Evolutionary conservation across 768 basidiomycete species (phyloP), one percentile per base, ranked within the genome.

Genomic region (Dioszegia crocea): DNA sequence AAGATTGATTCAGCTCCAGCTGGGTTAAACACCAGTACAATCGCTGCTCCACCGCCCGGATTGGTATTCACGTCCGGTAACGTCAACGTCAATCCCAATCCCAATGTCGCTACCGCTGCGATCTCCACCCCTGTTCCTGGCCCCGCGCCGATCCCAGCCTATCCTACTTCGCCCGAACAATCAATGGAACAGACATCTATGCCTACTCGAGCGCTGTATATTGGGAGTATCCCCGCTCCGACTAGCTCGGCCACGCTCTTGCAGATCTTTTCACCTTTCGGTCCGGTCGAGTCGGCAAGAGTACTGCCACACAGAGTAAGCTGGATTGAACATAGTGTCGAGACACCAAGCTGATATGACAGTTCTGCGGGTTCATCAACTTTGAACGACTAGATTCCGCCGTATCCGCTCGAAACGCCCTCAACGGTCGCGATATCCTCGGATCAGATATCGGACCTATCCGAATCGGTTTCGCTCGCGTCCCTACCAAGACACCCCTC

Each of bases 301-400:
- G 92, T 98, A 14, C 80, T 99, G 68, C 93, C 91, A 3, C 91
- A 96, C 80, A 98, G 98, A 81, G 96, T 77, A 90, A 91, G 60
- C 89, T 88, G 88, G 85, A 86, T 59, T 76, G 86, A 84, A 4
- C 26, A 36, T 3, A 38, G 3, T 5, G 31, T 10, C 5, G 14
- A 17, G 14, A 8, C 8, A 19, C n/a, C 8, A 47, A 16, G 17
- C 2, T 27, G 3, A 53, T 16, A 29, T 11, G 11, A 16, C 57
- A 67, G 67, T 66, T 43, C 47, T 62, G 62, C 45, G 64, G 59
- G 41, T 57, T 77, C 87, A 88, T 98, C 80, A 98, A 99, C 76
- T 98, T 97, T 76, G 94, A 99, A 78, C 86, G 91, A 56, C 82
- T 97, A 26, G 96, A 98, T 73, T 94, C 98, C 71, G 96, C 96